A percentile compares a stretch with the other conserved stretches of the same genome.
These are phyloP conservation scores for Neonectria coccinea DNA, from an alignment of 2,329 filamentous ascomycete species.

Conservation along the genomic window DNA sequence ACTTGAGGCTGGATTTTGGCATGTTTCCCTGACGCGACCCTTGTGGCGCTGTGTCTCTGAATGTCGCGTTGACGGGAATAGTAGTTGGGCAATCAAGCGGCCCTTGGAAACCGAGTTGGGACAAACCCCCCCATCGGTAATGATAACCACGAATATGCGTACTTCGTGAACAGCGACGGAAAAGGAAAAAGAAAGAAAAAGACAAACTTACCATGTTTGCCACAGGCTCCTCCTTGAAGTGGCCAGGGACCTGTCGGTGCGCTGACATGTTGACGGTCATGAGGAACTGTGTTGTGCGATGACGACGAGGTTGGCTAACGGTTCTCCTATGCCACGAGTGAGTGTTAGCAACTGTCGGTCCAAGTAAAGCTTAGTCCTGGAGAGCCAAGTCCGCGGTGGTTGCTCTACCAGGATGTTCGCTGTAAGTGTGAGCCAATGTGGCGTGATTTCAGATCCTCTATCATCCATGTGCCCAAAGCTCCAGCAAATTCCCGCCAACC, in stretches of 20 bases:
- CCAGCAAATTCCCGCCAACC: conserved; percentile 39
- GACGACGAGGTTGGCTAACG: conserved; percentile 26
- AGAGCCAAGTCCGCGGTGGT: conserved; percentile 29
- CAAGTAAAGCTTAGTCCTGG: conserved; percentile 27
- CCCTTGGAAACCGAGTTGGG: conserved; percentile 1
- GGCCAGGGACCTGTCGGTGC: conserved; percentile 44
- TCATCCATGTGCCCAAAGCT: conserved; percentile 34
- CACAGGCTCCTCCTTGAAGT: conserved; percentile 49
- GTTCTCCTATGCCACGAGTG: conserved; percentile 28
- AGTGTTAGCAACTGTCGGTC: conserved; percentile 37
- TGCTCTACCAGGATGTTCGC: conserved; percentile 41
- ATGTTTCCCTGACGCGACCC: conserved; percentile 31
- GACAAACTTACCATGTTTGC: conserved; percentile 46
- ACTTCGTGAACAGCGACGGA: conserved; percentile 1
- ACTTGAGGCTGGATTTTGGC: conserved; percentile 42
- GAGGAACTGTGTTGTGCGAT: conserved; percentile 26
- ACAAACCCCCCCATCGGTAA: neutral
- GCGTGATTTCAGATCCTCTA: conserved; percentile 42
- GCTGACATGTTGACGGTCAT: conserved; percentile 48
- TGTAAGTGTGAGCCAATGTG: conserved; percentile 34
- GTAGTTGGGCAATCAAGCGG: conserved; percentile 20
- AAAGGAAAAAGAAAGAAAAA: conserved; percentile 9
- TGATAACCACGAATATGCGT: neutral
- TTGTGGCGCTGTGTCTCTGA: conserved; percentile 29
- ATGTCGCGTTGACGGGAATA: conserved; percentile 16